A percentile compares a stretch with the other conserved stretches of the same genome.
phyloP scores from a whole-genome alignment of 176 grass and related monocot species.

The Coix lacrymajobi region DNA sequence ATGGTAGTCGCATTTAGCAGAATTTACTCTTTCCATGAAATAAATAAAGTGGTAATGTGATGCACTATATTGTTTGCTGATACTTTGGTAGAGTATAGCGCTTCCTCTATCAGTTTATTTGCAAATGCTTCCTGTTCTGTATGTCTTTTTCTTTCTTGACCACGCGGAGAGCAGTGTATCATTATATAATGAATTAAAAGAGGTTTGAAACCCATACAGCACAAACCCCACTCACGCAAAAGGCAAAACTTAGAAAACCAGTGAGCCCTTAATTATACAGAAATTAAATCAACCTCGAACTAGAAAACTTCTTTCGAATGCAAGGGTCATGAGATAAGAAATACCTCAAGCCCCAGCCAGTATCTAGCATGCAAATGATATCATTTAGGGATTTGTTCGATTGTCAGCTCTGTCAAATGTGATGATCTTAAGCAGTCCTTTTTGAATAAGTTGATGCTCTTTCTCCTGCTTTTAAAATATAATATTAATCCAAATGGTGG shows the following conservation, averaged over 20 bases:
- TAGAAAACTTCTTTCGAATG: not conserved
- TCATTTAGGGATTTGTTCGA: not conserved
- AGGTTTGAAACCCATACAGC: not conserved
- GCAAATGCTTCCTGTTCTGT: not conserved
- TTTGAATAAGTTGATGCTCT: not conserved
- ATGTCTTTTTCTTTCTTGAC: not conserved
- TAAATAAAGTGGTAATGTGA: not conserved
- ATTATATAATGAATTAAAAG: not conserved
- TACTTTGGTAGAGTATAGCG: not conserved
- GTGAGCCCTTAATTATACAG: not conserved
- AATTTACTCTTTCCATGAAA: not conserved
- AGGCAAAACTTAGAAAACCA: not conserved
- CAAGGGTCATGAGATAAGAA: not conserved
- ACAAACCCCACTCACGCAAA: not conserved
- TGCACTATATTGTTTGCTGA: not conserved
- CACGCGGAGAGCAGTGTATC: not conserved
- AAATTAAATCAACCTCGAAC: not conserved
- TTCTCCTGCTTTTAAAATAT: not conserved
- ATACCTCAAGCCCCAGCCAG: not conserved
- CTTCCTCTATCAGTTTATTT: not conserved
- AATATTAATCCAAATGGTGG: constrained; percentile 4
- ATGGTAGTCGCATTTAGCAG: not conserved
- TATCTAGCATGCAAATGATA: not conserved
- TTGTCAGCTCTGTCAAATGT: not conserved
- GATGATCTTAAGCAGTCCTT: not conserved